Evolutionary conservation across 2,329 filamentous ascomycete species (phyloP), one percentile per base, ranked within the genome.

Genomic region (Phoma sp.): DNA sequence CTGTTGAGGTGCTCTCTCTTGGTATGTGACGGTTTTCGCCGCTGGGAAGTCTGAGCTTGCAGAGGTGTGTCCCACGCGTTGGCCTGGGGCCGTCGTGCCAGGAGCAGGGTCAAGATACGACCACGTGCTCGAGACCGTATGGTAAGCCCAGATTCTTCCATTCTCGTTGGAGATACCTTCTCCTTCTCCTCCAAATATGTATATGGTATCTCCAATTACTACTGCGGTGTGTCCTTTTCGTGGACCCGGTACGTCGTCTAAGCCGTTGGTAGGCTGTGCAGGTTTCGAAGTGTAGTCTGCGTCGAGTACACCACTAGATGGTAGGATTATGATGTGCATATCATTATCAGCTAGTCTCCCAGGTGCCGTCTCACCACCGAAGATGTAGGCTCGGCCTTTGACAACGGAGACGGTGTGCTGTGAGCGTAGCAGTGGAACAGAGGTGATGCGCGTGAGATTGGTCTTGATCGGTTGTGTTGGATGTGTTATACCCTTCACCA

Each of bases 321-420:
- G 80, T 2, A 85, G 66, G 12, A 83, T 80, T 46, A 85, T 69
- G 21, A 81, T 77, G 61, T 85, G 80, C 44, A 85, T 78, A 48
- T 79, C 77, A 64, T 81, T 81, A 50, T 78, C 76, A 29, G 81
- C 81, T 24, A 84, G 72, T 35, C 53, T 74, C 57, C 57, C 76
- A 64, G 36, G 65, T 38, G 69, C 64, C 1, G 62, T 70, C 62
- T 79, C 76, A 47, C 83, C 83, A 6, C 83, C 83, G 58, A 85
- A 85, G 48, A 85, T 80, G 65, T 84, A 84, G 27, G 82, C 82
- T 58, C 81, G 80, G 47, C 80, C 78, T 55, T 80, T 80, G 58
- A 86, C 75, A 40, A 84, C 71, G 4, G 81, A 83, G 43, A 85
- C 63, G 2, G 81, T 81, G 68, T 86, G 83, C 39, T 79, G 70